Evolutionary conservation across 2,329 filamentous ascomycete species (phyloP).

Genomic region (Phyllosticta citrichinensis): DNA sequence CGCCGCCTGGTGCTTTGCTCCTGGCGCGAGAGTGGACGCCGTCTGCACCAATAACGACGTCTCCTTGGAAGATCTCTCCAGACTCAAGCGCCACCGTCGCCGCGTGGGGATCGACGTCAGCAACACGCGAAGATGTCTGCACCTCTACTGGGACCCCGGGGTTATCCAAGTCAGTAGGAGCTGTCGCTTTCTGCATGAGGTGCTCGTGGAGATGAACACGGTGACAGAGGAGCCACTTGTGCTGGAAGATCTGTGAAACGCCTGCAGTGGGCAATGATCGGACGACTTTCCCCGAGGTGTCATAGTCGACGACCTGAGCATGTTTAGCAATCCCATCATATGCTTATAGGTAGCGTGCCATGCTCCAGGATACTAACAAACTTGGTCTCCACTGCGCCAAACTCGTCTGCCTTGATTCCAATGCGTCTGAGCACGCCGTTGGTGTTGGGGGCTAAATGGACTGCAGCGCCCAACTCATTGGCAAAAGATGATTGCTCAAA

Average conservation of each 20-base stretch:
- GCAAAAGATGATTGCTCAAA: conserved; percentile 48
- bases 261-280: neutral
- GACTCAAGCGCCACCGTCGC: conserved; percentile 37
- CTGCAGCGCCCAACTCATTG: conserved; percentile 48
- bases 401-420: conserved; percentile 32
- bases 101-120: conserved; percentile 32
- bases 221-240: conserved; percentile 33
- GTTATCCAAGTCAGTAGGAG: conserved; percentile 15
- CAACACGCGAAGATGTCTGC: conserved; percentile 34
- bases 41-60: conserved; percentile 46
- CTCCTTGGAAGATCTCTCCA: conserved; percentile 35
- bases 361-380: neutral
- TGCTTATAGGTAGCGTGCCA: neutral
- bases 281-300: neutral
- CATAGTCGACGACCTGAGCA: neutral
- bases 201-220: conserved; percentile 45
- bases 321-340: neutral
- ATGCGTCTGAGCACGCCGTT: conserved; percentile 45
- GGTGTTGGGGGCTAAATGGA: conserved; percentile 52
- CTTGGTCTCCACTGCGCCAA: conserved; percentile 19
- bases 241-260: neutral
- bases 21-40: conserved; percentile 35
- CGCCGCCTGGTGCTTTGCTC: conserved; percentile 20
- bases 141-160: conserved; percentile 29
- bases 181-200: conserved; percentile 31